Evolutionary conservation across 352 stramenopile genomes (phyloP).

Genomic region (Lagenidium sp.): DNA sequence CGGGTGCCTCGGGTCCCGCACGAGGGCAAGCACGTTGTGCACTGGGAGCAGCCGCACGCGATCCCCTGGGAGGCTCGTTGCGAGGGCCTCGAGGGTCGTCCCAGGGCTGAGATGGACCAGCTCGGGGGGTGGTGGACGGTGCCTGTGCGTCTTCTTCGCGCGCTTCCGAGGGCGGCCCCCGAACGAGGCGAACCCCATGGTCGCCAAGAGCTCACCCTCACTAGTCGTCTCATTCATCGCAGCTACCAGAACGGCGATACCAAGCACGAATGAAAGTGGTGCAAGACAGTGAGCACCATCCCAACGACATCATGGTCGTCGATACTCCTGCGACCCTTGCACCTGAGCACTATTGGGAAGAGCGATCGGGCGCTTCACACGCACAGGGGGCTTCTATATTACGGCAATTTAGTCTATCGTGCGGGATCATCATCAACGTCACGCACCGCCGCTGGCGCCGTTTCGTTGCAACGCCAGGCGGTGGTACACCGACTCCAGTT

Average conservation of each 20-base stretch:
- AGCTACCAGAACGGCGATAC: too few species aligned
- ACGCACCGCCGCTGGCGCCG: too few species aligned
- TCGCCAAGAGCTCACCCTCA: conserved; percentile 13
- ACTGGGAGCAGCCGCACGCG: neutral
- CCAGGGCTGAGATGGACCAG: conserved; percentile 9
- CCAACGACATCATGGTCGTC: too few species aligned
- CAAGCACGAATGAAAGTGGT: too few species aligned
- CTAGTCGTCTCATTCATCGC: too few species aligned
- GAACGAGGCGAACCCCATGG: conserved; percentile 65
- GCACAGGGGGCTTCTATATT: conserved; percentile 21
- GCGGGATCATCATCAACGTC: too few species aligned
- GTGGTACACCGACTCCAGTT: conserved; percentile 62
- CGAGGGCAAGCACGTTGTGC: neutral
- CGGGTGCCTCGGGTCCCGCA: too few species aligned
- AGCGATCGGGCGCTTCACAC: too few species aligned
- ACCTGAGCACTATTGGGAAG: too few species aligned
- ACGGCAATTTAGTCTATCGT: conserved; percentile 5
- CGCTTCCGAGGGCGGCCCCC: conserved; percentile 20
- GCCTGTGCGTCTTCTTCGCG: neutral
- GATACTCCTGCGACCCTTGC: too few species aligned
- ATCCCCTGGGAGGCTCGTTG: neutral
- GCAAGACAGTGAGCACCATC: too few species aligned
- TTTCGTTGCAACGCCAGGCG: conserved; percentile 18
- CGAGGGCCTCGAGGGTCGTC: conserved; percentile 1
- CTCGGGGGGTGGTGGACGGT: neutral